Base-by-base conservation (phyloP, 345 rosid species). In the Eucalyptus regnans region DNA sequence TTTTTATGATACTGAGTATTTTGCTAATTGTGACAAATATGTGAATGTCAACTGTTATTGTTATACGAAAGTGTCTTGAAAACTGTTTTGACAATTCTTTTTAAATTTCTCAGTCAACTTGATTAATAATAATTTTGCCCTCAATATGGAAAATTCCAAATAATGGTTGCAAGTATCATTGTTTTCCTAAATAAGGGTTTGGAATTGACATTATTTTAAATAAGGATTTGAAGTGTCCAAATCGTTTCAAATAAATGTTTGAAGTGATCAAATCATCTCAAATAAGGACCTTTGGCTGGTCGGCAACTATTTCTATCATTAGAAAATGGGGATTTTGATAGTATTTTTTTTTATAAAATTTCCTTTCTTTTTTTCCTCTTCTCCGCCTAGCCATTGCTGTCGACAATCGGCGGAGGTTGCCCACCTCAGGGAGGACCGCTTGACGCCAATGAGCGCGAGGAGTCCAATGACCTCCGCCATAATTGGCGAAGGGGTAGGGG, bases 401-500 rank as follows among this genome's bases (percentile, higher is more conserved):
- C 23, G 3, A 52, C 18, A 52, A 52, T 52, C 5, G 0, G 2
- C 4, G 0, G 10, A 1, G 58, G 23, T 18, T 18, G 58, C 58
- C 58, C 58, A 18, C 23, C 23, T 7, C 4, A 7, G 5, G 23
- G 9, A 52, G 23, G 58, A 23, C 4, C 1, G 4, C 23, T 52
- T 1, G 9, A 52, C 0, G 0, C 9, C 1, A 1, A 18, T 4
- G 4, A 52, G 23, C 4, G 9, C 1, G 0, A 52, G 58, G 23
- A 52, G 23, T 52, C 23, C 10, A 0, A 8, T 52, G 58, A 52
- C 9, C 23, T 52, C 10, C 0, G 1, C 58, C 58, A 52, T 52
- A 52, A 18, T 7, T 52, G 4, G 23, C 0, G 23, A 2, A 52
- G 4, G 56, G 23, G 58, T 52, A 18, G 10, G 58, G 4, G 1